Percentiles rank a stretch among this genome's conserved stretches.
Evolutionary conservation across 75 land plant species (phyloP).

Genomic region (Gnetum montanum): DNA sequence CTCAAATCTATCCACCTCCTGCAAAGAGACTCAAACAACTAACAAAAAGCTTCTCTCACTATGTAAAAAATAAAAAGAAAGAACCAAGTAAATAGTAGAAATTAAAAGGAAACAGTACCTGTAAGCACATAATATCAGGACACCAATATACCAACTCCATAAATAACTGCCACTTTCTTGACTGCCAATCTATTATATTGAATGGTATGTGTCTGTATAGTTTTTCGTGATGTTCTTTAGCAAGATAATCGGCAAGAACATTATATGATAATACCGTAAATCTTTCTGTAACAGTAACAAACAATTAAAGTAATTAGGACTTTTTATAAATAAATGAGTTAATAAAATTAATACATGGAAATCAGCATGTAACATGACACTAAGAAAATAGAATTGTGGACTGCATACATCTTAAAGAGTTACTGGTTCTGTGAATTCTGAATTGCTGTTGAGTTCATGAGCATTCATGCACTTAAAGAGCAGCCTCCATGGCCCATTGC

Average conservation of each 20-base stretch:
- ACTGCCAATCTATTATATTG: conserved; percentile 61
- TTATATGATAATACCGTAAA: conserved; percentile 82
- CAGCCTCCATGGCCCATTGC: no score
- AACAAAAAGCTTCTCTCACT: neutral
- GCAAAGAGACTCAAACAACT: conserved; percentile 6
- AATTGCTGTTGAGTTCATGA: no score
- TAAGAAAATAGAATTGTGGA: no score
- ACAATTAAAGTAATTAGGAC: no score
- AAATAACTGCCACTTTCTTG: conserved; percentile 57
- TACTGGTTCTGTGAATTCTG: no score
- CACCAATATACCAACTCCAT: conserved; percentile 89
- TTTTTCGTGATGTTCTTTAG: conserved; percentile 36
- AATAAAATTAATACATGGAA: no score
- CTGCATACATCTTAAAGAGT: no score
- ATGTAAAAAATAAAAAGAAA: neutral
- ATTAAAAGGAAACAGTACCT: no score
- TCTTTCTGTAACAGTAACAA: conserved; percentile 54
- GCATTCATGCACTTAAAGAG: no score
- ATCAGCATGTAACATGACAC: no score
- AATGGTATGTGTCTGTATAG: conserved; percentile 82
- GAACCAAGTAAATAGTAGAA: no score
- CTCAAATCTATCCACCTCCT: conserved; percentile 91
- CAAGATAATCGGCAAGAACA: conserved; percentile 83
- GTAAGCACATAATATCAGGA: conserved; percentile 90
- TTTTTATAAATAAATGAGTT: no score